A percentile compares a stretch with the other conserved stretches of the same genome.
These are phyloP conservation scores for Evernia prunastri DNA, from an alignment of 495 filamentous ascomycete species.

Conservation along the genomic window DNA sequence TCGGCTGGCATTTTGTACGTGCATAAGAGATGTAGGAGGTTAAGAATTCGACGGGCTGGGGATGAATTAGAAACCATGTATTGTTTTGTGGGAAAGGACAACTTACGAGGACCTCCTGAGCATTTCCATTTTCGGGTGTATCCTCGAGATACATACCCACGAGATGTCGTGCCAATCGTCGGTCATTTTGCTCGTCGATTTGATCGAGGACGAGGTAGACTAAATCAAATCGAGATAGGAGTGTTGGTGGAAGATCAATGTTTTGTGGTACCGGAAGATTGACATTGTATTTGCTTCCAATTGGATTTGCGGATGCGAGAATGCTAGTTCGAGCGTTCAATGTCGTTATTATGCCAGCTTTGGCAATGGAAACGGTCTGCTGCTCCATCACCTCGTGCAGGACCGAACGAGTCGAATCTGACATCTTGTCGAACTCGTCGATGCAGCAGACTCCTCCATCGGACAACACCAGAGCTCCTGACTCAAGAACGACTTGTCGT, in stretches of 20 bases:
- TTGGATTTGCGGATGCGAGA: slow-evolving; percentile 93
- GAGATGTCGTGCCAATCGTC: slow-evolving; percentile 82
- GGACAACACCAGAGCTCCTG: slow-evolving; percentile 87
- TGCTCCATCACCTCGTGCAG: slow-evolving; percentile 99
- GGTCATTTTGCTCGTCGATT: slow-evolving; percentile 80
- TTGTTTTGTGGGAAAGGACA: slow-evolving; percentile 3
- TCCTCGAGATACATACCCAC: slow-evolving; percentile 97
- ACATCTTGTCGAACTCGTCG: slow-evolving; percentile 99
- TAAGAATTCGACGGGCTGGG: slow-evolving; percentile 86
- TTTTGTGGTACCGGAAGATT: slow-evolving; percentile 94
- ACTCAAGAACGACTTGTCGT: slow-evolving; percentile 90
- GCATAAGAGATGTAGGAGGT: slow-evolving; percentile 98
- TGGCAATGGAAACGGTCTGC: slow-evolving; percentile 97
- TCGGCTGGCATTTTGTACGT: slow-evolving; percentile 75
- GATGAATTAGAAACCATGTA: background rate
- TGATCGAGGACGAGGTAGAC: slow-evolving; percentile 95
- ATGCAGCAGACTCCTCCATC: slow-evolving; percentile 98
- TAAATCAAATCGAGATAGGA: slow-evolving; percentile 91
- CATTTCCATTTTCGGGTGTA: slow-evolving; percentile 75
- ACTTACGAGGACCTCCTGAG: slow-evolving; percentile 71
- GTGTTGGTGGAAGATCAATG: slow-evolving; percentile 91
- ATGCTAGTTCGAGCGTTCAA: slow-evolving; percentile 92
- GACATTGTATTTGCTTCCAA: slow-evolving; percentile 94
- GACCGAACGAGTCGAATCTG: slow-evolving; percentile 87
- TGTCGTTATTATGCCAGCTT: slow-evolving; percentile 98